Percentiles rank a stretch among this genome's conserved stretches.
Conservation (phyloP, 306 rosid genomes). For the Spatholobus suberectus region DNA sequence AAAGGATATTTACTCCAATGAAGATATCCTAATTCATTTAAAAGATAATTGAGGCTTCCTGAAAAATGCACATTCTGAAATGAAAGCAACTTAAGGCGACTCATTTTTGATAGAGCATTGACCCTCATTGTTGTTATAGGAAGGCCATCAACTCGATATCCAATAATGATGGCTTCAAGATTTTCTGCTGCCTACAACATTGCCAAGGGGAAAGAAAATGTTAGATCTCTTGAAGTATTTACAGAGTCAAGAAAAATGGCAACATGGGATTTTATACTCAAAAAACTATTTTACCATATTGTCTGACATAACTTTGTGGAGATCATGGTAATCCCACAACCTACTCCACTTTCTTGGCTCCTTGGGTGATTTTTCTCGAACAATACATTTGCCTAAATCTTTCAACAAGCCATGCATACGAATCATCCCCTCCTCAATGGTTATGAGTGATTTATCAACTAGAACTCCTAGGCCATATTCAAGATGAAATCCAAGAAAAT, state of each 20-base stretch:
- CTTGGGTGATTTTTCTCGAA: not conserved
- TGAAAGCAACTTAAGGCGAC: too few relatives aligned
- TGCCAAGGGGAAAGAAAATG: not conserved
- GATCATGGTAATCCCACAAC: not conserved
- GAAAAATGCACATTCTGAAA: too few relatives aligned
- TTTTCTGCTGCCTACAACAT: not conserved
- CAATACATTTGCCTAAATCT: not conserved
- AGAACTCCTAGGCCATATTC: not conserved
- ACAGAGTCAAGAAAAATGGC: not conserved
- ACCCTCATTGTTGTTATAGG: too few relatives aligned
- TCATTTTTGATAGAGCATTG: too few relatives aligned
- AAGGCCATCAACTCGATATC: not conserved
- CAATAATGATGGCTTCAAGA: not conserved
- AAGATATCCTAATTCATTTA: too few relatives aligned
- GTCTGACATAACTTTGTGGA: too few relatives aligned
- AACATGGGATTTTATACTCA: too few relatives aligned
- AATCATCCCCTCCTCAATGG: fast-evolving
- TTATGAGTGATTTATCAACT: not conserved
- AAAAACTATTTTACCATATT: too few relatives aligned
- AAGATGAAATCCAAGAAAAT: not conserved
- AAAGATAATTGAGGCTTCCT: too few relatives aligned
- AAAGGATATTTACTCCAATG: too few relatives aligned
- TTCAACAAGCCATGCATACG: not conserved
- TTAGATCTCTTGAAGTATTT: not conserved
- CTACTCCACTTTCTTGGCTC: constrained; percentile 24